Percentiles rank a stretch among this genome's conserved stretches.
phyloP scores from a whole-genome alignment of 2,329 filamentous ascomycete genomes.

The Daldinia sp. region DNA sequence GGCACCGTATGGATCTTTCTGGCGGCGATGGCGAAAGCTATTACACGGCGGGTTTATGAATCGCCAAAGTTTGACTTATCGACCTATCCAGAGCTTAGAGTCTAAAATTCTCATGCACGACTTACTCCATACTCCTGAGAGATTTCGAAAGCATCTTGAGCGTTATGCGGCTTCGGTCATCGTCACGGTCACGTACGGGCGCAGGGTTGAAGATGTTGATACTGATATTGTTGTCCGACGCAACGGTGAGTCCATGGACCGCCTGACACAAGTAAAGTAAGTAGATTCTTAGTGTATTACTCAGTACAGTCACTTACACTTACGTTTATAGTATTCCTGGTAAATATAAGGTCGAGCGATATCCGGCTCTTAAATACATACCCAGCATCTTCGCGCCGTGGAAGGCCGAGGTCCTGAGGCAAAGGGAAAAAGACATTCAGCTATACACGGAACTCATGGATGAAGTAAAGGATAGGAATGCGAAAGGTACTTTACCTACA shows the following conservation, averaged over 20 bases:
- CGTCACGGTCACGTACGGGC: conserved; percentile 58
- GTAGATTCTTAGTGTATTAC: conserved; percentile 3
- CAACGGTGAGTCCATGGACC: conserved; percentile 58
- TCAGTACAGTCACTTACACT: background rate
- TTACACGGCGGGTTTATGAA: conserved; percentile 60
- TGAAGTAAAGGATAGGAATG: conserved; percentile 54
- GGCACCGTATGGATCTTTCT: conserved; percentile 58
- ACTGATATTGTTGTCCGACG: conserved; percentile 55
- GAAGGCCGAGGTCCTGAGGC: conserved; percentile 55
- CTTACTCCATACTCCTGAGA: conserved; percentile 49
- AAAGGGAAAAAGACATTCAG: conserved; percentile 51
- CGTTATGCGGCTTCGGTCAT: conserved; percentile 58
- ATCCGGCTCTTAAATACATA: conserved; percentile 56
- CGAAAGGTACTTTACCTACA: conserved; percentile 50
- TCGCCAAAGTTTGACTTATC: conserved; percentile 57
- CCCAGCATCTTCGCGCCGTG: conserved; percentile 56
- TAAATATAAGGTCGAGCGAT: conserved; percentile 57
- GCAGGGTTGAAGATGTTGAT: conserved; percentile 52
- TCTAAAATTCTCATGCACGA: conserved; percentile 57
- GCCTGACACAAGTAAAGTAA: conserved; percentile 59
- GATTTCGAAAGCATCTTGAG: conserved; percentile 53
- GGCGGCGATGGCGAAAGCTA: conserved; percentile 59
- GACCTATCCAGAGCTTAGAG: conserved; percentile 57
- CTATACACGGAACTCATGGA: conserved; percentile 58
- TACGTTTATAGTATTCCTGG: conserved; percentile 49